Evolutionary conservation across 495 filamentous ascomycete genomes (phyloP).

Genomic region (Penicillium turbatum): DNA sequence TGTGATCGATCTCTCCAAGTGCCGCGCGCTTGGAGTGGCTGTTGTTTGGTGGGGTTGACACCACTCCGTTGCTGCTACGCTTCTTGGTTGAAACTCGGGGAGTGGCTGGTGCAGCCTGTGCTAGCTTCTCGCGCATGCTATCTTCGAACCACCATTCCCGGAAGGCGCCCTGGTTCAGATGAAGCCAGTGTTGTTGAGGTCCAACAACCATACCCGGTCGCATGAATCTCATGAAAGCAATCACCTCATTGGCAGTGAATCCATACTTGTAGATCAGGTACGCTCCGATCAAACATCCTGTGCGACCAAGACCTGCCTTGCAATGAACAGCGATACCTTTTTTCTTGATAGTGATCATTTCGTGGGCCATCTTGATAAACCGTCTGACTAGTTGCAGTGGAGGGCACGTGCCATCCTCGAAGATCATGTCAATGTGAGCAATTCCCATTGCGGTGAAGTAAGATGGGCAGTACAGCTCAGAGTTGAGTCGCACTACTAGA

Average conservation of each 20-base stretch:
- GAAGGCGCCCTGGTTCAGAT: constrained; percentile 94
- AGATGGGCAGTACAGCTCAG: constrained; percentile 87
- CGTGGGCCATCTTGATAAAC: constrained; percentile 92
- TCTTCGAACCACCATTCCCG: constrained; percentile 98
- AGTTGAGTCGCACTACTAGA: constrained; percentile 92
- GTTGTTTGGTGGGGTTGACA: constrained; percentile 78
- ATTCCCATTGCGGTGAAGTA: constrained; percentile 96
- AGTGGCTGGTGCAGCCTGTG: constrained; percentile 65
- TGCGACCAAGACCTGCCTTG: constrained; percentile 95
- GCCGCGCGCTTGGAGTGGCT: constrained; percentile 70
- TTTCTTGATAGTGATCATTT: constrained; percentile 83
- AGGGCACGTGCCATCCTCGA: constrained; percentile 96
- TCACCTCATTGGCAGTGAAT: constrained; percentile 98
- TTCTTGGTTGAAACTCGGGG: constrained; percentile 60
- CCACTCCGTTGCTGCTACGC: constrained; percentile 55
- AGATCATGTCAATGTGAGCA: constrained; percentile 97
- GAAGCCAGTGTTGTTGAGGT: constrained; percentile 99
- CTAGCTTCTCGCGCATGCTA: constrained; percentile 63
- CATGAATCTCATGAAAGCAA: constrained; percentile 99
- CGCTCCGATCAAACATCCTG: constrained; percentile 92
- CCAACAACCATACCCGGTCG: constrained; percentile 98
- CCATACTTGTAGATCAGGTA: constrained; percentile 97
- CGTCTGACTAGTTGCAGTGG: constrained; percentile 76
- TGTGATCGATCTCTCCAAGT: constrained; percentile 84
- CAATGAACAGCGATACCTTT: constrained; percentile 95